These are phyloP conservation scores for Stachybotrys echinatus DNA, from an alignment of 2,329 filamentous ascomycete species.

Conservation along the genomic window DNA sequence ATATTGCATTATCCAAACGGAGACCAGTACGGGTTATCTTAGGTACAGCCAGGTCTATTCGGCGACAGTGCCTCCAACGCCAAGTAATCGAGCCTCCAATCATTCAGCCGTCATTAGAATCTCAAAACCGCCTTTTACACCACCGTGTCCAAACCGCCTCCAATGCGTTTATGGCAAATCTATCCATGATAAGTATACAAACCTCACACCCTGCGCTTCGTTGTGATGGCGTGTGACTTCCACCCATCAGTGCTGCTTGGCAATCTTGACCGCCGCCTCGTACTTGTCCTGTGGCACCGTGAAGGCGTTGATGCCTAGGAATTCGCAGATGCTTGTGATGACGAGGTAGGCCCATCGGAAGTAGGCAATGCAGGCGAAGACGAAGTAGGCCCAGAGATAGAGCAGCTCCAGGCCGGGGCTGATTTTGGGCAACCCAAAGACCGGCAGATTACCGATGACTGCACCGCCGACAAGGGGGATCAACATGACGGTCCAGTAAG, in stretches of 20 bases:
- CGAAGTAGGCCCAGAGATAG: conserved; percentile 81
- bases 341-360: conserved; percentile 90
- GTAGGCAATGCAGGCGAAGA: conserved; percentile 81
- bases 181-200: no score
- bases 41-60: no score
- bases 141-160: no score
- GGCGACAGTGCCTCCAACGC: no score
- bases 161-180: no score
- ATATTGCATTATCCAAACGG: no score
- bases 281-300: conserved; percentile 68
- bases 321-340: conserved; percentile 85
- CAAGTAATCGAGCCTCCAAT: no score
- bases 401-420: conserved; percentile 63
- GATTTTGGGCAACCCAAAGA: conserved; percentile 64
- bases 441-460: conserved; percentile 74
- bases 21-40: no score
- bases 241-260: conserved; percentile 42
- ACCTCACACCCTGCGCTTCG: no score
- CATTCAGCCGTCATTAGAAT: no score
- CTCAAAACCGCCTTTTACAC: no score
- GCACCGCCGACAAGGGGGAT: conserved; percentile 82
- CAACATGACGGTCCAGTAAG: conserved; percentile 92
- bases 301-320: conserved; percentile 88
- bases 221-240: no score
- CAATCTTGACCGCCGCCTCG: conserved; percentile 26